These are phyloP conservation scores for Fraxinus dipetala DNA, from an alignment of 305 asterid genomes.

Conservation along the genomic window DNA sequence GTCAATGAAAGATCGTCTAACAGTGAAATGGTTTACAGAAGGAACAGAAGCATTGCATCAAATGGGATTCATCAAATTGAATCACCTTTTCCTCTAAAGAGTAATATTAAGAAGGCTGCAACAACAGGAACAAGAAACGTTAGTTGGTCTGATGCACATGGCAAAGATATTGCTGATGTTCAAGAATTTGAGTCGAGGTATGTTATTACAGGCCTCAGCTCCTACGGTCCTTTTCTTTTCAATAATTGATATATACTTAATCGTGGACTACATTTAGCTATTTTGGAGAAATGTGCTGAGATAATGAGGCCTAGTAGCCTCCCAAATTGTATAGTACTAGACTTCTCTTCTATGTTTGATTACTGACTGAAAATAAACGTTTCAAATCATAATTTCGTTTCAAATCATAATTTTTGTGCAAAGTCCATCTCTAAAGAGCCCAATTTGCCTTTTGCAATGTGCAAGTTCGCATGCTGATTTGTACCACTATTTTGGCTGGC, in stretches of 20 bases:
- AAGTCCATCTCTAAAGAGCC: neutral
- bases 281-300: neutral
- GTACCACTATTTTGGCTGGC: neutral
- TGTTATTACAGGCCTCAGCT: neutral
- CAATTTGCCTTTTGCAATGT: neutral
- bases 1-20: constrained; percentile 14
- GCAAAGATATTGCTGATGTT: constrained; percentile 62
- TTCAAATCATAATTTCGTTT: neutral
- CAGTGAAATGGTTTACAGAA: constrained; percentile 2
- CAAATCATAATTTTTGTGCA: neutral
- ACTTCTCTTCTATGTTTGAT: neutral
- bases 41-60: constrained; percentile 7
- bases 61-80: constrained; percentile 15
- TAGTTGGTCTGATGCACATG: constrained; percentile 68
- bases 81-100: constrained; percentile 41
- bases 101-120: constrained; percentile 56
- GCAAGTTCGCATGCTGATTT: neutral
- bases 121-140: constrained; percentile 48
- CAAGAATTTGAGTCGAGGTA: constrained; percentile 75
- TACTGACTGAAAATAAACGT: neutral
- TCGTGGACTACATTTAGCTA: neutral
- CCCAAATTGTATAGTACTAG: neutral
- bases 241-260: neutral
- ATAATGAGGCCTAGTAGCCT: neutral
- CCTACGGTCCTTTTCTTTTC: neutral